Evolutionary conservation across 148 eudicot species (phyloP), one percentile per base, ranked within the genome.

Genomic region (Arctostaphylos glauca): DNA sequence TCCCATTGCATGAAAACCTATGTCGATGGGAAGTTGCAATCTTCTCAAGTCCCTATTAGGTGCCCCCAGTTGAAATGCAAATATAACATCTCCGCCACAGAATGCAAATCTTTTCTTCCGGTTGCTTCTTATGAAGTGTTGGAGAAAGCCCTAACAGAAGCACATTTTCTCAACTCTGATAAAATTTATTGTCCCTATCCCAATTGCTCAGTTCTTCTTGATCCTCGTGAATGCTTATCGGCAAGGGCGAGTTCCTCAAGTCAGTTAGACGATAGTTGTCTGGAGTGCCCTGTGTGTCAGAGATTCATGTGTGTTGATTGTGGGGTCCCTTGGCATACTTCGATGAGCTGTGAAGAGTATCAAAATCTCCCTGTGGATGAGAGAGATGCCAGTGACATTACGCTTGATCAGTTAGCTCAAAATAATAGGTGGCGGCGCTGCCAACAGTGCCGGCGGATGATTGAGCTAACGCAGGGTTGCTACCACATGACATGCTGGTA

Each of bases 401-500:
- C 90, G 53, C 84, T 89, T 81, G 92, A 87, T 82, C 89, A 85
- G 59, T 78, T 91, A 83, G 91, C 95, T 23, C 88, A 81, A 23
- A 92, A 90, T 81, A 90, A 90, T 82, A 90, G 89, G 87, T 87
- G 94, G 94, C 90, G 88, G 58, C 93, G 89, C 74, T 94, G 98
- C 84, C 91, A 89, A 80, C 90, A 90, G 84, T 94, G 98, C 87
- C 78, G 82, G 78, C 87, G 88, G 84, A 89, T 89, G 92, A 89
- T 89, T 83, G 92, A 92, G 83, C 91, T 86, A 53, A 83, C 90
- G 23, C 93, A 91, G 86, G 94, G 98, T 66, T 89, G 94, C 84
- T 86, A 87, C 86, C 94, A 91, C 85, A 87, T 94, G 92, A 88
- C 91, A 2, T 92, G 98, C 89, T 84, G 94, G 98, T 94, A 90